Conservation (phyloP, 495 filamentous ascomycete genomes). For the Halenospora varia region DNA sequence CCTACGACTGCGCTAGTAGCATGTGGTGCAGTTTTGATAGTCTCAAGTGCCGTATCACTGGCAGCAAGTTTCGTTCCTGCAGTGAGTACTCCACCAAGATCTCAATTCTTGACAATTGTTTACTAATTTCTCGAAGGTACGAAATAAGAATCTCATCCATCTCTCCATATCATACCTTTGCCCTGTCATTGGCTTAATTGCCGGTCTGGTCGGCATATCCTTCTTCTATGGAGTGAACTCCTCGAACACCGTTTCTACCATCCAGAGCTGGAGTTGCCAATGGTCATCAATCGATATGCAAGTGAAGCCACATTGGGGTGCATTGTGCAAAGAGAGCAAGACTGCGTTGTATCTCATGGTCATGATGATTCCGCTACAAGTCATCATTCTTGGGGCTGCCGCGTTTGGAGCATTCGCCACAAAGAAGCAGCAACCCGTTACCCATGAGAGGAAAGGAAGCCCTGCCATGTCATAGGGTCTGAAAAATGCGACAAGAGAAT, state of each 20-base stretch:
- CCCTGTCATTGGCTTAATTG: slow-evolving; percentile 39
- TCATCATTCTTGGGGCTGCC: slow-evolving; percentile 34
- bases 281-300: slow-evolving; percentile 43
- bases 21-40: slow-evolving; percentile 37
- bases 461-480: slow-evolving; percentile 24
- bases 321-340: slow-evolving; percentile 46
- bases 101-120: neutral
- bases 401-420: slow-evolving; percentile 36
- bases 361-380: slow-evolving; percentile 47
- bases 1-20: slow-evolving; percentile 46
- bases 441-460: slow-evolving; percentile 24
- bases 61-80: slow-evolving; percentile 4
- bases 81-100: slow-evolving; percentile 15
- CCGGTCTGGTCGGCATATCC: slow-evolving; percentile 42
- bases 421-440: slow-evolving; percentile 29
- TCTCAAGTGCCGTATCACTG: slow-evolving; percentile 40
- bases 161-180: slow-evolving; percentile 34
- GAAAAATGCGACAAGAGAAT: too few relatives aligned
- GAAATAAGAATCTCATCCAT: slow-evolving; percentile 33
- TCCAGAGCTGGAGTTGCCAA: slow-evolving; percentile 53
- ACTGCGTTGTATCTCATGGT: slow-evolving; percentile 46
- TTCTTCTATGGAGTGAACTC: slow-evolving; percentile 52
- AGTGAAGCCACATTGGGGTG: slow-evolving; percentile 41
- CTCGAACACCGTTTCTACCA: slow-evolving; percentile 39
- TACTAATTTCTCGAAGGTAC: slow-evolving; percentile 31